A percentile compares a stretch with the other conserved stretches of the same genome.
These are phyloP conservation scores for Lecanicillium sp. DNA, from an alignment of 2,329 filamentous ascomycete genomes.

Conservation along the genomic window DNA sequence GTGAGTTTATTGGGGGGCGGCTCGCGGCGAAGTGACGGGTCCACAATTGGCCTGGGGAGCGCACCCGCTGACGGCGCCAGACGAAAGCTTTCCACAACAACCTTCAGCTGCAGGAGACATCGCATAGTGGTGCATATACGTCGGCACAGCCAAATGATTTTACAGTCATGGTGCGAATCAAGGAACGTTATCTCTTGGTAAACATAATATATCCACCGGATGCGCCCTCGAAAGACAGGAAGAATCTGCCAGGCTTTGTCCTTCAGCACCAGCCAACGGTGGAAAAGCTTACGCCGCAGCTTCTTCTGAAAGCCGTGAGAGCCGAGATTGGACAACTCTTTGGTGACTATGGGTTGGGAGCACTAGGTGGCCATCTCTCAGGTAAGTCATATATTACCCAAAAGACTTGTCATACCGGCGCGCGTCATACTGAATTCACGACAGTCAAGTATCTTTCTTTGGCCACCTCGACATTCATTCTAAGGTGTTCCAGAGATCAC, in stretches of 20 bases:
- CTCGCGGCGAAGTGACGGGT: no score
- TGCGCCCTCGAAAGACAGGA: constrained; percentile 21
- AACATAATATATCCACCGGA: constrained; percentile 80
- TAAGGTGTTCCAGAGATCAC: constrained; percentile 73
- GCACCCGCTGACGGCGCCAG: no score
- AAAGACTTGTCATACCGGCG: no score
- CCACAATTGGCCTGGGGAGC: no score
- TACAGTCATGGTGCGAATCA: constrained; percentile 79
- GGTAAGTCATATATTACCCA: no score
- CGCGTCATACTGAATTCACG: no score
- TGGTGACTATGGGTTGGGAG: constrained; percentile 81
- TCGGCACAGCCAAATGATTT: no score
- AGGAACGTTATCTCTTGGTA: constrained; percentile 91
- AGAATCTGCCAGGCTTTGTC: constrained; percentile 50
- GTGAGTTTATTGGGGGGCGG: no score
- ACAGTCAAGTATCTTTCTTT: constrained; percentile 86
- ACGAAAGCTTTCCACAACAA: no score
- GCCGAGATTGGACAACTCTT: constrained; percentile 65
- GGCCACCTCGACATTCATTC: constrained; percentile 89
- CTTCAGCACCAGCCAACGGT: constrained; percentile 73
- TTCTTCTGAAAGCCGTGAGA: constrained; percentile 62
- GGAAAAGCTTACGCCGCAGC: constrained; percentile 56
- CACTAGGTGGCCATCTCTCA: constrained; percentile 58
- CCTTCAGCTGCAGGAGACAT: no score
- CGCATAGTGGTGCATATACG: no score